phyloP scores from a whole-genome alignment of 1,284 basidiomycete genomes.

The Sporisorium sorghi region DNA sequence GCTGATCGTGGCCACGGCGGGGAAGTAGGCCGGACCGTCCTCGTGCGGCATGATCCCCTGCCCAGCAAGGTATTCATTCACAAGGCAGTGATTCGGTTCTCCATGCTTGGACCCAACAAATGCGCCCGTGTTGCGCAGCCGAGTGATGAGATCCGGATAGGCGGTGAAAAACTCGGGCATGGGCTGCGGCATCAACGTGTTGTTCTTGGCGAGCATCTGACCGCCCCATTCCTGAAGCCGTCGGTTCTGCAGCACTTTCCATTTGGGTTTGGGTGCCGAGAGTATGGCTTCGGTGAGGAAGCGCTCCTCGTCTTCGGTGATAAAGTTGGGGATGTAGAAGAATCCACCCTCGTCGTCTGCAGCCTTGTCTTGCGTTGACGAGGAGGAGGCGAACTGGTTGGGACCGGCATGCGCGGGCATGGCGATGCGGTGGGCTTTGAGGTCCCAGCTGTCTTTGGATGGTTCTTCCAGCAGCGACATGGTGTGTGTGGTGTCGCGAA shows the following conservation, averaged over 20 bases:
- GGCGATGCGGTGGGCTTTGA: slow-evolving; percentile 26
- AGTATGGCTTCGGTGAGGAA: slow-evolving; percentile 78
- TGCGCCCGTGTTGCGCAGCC: slow-evolving; percentile 75
- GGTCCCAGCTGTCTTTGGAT: slow-evolving; percentile 23
- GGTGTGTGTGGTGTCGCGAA: neutral
- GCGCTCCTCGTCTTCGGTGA: slow-evolving; percentile 81
- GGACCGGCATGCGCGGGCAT: slow-evolving; percentile 37
- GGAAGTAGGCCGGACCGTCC: slow-evolving; percentile 88
- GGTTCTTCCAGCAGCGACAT: slow-evolving; percentile 45
- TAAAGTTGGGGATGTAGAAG: slow-evolving; percentile 78
- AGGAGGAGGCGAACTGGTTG: slow-evolving; percentile 24
- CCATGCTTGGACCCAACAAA: slow-evolving; percentile 77
- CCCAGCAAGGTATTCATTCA: slow-evolving; percentile 80
- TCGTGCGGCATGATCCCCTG: slow-evolving; percentile 92
- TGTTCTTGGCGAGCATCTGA: slow-evolving; percentile 74
- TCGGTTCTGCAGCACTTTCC: slow-evolving; percentile 81
- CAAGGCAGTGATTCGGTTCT: slow-evolving; percentile 80
- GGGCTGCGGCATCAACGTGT: slow-evolving; percentile 75
- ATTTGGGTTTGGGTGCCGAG: slow-evolving; percentile 82
- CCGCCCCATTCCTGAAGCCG: slow-evolving; percentile 72
- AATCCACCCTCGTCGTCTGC: slow-evolving; percentile 43
- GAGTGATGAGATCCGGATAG: slow-evolving; percentile 78
- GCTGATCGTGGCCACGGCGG: slow-evolving; percentile 88
- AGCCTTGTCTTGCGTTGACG: neutral
- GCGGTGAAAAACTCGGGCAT: slow-evolving; percentile 77